phyloP scores from a whole-genome alignment of 768 basidiomycete species.

The Nidularia pulvinata region DNA sequence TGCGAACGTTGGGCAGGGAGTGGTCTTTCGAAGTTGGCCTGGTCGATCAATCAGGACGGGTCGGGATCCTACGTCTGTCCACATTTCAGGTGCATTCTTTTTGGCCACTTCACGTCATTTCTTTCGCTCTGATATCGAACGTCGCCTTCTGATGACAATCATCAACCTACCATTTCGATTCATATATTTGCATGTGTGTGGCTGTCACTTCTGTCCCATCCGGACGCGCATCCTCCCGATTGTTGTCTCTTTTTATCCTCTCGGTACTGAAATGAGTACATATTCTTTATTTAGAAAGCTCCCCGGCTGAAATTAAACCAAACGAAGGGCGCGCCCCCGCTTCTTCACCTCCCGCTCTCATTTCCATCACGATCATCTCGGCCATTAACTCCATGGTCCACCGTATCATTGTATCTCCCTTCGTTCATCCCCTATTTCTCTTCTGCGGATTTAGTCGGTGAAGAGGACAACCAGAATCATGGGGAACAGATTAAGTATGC shows the following conservation, averaged over 20 bases:
- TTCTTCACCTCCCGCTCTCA: slow-evolving; percentile 71
- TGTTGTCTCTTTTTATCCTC: slow-evolving; percentile 1
- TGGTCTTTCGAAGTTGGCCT: slow-evolving; percentile 76
- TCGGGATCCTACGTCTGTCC: slow-evolving; percentile 65
- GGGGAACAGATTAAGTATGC: background rate
- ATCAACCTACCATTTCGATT: slow-evolving; percentile 3
- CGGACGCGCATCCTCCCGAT: background rate
- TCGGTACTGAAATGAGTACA: background rate
- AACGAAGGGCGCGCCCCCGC: slow-evolving; percentile 35
- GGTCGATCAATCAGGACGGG: slow-evolving; percentile 58
- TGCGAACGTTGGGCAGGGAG: slow-evolving; percentile 62
- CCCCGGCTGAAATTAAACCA: slow-evolving; percentile 45
- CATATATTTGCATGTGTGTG: background rate
- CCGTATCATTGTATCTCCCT: slow-evolving; percentile 60
- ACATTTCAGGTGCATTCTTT: slow-evolving; percentile 72
- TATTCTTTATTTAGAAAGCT: slow-evolving; percentile 44
- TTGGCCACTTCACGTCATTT: background rate
- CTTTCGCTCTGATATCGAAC: background rate
- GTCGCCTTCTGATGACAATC: slow-evolving; percentile 1
- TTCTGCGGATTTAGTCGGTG: slow-evolving; percentile 34
- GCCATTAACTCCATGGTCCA: slow-evolving; percentile 71
- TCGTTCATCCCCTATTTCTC: slow-evolving; percentile 62
- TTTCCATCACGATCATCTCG: slow-evolving; percentile 57
- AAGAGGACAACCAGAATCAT: slow-evolving; percentile 14
- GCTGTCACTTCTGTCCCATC: background rate